Percentiles rank a stretch among this genome's conserved stretches.
These are phyloP conservation scores for Aspergillus aculeatinus DNA, from an alignment of 2,329 filamentous ascomycete genomes.

Conservation along the genomic window DNA sequence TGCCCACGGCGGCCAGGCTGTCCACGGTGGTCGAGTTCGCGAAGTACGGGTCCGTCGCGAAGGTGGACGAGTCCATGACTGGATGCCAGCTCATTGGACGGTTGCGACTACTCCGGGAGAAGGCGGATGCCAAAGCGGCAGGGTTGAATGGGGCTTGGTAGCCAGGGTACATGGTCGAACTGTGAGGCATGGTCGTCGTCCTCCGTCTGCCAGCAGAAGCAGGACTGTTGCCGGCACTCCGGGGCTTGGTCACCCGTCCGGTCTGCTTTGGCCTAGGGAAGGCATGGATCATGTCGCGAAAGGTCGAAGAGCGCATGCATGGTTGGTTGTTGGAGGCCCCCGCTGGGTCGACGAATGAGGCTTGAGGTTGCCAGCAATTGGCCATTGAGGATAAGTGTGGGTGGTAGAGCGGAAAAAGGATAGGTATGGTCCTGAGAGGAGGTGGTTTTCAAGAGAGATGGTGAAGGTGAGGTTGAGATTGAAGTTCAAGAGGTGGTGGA, in stretches of 20 bases:
- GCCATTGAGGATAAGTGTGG: constrained; percentile 29
- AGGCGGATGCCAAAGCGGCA: constrained; percentile 38
- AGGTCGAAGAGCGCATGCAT: constrained; percentile 23
- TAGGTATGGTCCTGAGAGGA: constrained; percentile 7
- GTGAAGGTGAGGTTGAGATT: neutral
- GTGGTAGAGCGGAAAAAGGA: constrained; percentile 1
- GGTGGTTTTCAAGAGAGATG: constrained; percentile 8
- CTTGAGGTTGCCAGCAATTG: constrained; percentile 29
- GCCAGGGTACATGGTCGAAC: constrained; percentile 45
- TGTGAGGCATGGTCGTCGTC: constrained; percentile 52
- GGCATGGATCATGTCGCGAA: constrained; percentile 48
- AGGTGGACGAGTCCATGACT: constrained; percentile 41
- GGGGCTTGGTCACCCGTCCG: constrained; percentile 60
- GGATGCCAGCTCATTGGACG: constrained; percentile 78
- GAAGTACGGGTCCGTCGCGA: constrained; percentile 24
- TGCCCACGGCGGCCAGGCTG: constrained; percentile 20
- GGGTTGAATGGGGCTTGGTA: constrained; percentile 49
- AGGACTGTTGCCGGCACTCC: constrained; percentile 68
- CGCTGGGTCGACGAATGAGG: constrained; percentile 28
- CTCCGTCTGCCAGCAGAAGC: constrained; percentile 50
- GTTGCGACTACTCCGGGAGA: constrained; percentile 39
- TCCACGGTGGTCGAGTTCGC: constrained; percentile 20
- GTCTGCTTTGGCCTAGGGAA: constrained; percentile 51
- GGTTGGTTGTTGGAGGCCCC: constrained; percentile 26
- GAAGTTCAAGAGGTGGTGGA: neutral